Percentiles rank a stretch among this genome's conserved stretches.
Evolutionary conservation across 768 basidiomycete species (phyloP).

Genomic region (Termitomyces bulborhizus): DNA sequence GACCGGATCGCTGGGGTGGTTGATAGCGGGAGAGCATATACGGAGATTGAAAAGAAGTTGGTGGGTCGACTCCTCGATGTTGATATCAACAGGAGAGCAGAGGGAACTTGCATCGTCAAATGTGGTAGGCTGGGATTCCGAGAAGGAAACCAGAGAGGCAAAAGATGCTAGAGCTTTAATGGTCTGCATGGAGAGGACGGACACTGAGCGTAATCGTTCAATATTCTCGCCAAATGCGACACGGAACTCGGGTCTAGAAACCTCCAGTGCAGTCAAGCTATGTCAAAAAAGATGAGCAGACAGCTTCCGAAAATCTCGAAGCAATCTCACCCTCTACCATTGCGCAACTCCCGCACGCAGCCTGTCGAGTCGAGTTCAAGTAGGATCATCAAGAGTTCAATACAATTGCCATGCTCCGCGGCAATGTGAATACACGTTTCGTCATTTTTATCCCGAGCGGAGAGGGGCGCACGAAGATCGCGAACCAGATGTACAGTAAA

Average conservation of each 20-base stretch:
- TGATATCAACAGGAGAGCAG: conserved; percentile 34
- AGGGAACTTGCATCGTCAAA: conserved; percentile 26
- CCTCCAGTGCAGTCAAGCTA: conserved; percentile 62
- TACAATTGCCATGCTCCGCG: conserved; percentile 64
- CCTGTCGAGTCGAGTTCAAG: conserved; percentile 59
- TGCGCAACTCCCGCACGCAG: conserved; percentile 52
- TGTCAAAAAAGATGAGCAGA: conserved; percentile 17
- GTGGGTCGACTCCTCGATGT: conserved; percentile 37
- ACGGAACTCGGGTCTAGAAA: conserved; percentile 64
- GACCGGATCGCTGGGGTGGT: conserved; percentile 29
- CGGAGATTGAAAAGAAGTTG: conserved; percentile 52
- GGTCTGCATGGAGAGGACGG: conserved; percentile 50
- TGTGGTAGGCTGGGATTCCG: conserved; percentile 24
- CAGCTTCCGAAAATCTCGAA: neutral
- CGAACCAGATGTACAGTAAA: conserved; percentile 64
- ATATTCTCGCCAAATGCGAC: conserved; percentile 49
- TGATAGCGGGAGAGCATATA: conserved; percentile 35
- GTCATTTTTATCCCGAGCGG: conserved; percentile 56
- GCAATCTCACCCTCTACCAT: conserved; percentile 59
- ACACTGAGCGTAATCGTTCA: conserved; percentile 41
- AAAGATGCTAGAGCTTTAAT: conserved; percentile 44
- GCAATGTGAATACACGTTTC: conserved; percentile 81
- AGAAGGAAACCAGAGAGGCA: conserved; percentile 43
- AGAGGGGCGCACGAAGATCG: conserved; percentile 64
- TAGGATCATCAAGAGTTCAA: conserved; percentile 56